phyloP scores from a whole-genome alignment of 352 stramenopile species.

The Phytophthora palmivora region DNA sequence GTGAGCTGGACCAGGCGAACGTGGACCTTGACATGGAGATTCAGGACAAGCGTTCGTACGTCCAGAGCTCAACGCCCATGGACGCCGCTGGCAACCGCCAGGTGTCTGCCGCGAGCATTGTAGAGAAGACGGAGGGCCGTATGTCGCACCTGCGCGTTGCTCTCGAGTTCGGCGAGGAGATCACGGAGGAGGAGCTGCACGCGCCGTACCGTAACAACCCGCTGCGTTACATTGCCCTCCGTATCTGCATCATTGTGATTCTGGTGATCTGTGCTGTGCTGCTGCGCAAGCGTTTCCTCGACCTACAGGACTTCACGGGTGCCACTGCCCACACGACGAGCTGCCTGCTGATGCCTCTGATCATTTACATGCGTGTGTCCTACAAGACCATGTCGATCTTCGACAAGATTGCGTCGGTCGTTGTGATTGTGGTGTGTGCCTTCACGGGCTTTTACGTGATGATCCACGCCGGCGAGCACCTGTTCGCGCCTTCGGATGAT shows the following conservation, averaged over 20 bases:
- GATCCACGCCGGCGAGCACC: conserved; percentile 55
- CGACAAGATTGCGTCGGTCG: conserved; percentile 49
- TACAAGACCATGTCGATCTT: conserved; percentile 45
- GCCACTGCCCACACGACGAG: conserved; percentile 59
- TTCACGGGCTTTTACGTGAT: conserved; percentile 58
- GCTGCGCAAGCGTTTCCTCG: conserved; percentile 55
- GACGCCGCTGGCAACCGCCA: conserved; percentile 18
- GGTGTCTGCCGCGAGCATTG: conserved; percentile 28
- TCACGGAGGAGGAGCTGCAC: conserved; percentile 34
- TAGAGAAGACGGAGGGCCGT: conserved; percentile 31
- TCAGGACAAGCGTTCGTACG: conserved; percentile 40
- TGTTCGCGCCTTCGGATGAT: conserved; percentile 54
- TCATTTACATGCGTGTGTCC: conserved; percentile 61
- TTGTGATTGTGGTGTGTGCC: conserved; percentile 54
- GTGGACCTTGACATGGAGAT: conserved; percentile 38
- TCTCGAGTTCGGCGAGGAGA: conserved; percentile 45
- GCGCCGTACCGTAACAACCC: conserved; percentile 48
- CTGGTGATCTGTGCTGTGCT: conserved; percentile 52
- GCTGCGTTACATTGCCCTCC: conserved; percentile 55
- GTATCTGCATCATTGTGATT: conserved; percentile 46
- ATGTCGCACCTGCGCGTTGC: conserved; percentile 48
- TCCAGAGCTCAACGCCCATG: conserved; percentile 41
- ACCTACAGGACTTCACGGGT: conserved; percentile 62
- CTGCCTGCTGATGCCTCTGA: conserved; percentile 59
- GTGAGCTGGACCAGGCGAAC: conserved; percentile 27